Percentiles rank a stretch among this genome's conserved stretches.
Conservation (phyloP, 164 flowering plant genomes). For the Berberis thunbergii region DNA sequence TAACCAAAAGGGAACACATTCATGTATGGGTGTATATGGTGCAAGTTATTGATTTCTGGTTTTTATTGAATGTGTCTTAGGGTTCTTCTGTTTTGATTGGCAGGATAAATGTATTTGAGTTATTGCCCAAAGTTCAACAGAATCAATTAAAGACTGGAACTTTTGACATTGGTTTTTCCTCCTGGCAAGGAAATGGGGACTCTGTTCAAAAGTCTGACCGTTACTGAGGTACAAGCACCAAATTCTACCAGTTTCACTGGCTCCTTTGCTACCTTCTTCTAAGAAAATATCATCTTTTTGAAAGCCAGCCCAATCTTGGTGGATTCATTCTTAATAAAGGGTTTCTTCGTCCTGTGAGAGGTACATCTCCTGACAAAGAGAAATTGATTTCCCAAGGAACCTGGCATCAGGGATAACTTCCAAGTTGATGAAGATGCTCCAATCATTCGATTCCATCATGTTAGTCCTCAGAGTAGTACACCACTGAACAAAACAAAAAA, state of each 20-base stretch:
- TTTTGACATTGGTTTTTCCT: conserved; percentile 15
- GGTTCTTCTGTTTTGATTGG: not conserved
- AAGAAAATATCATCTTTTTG: conserved; percentile 23
- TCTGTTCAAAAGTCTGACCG: conserved; percentile 23
- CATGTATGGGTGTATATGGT: too few relatives aligned
- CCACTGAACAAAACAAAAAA: conserved; percentile 25
- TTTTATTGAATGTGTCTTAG: not conserved
- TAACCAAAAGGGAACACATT: not conserved
- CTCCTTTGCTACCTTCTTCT: conserved; percentile 23
- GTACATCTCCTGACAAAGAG: conserved; percentile 6
- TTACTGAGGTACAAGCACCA: conserved; percentile 17
- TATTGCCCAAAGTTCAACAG: conserved; percentile 72
- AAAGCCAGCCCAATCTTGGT: conserved; percentile 20
- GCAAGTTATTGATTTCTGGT: not conserved
- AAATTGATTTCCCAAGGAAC: conserved; percentile 9
- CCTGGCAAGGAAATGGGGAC: conserved; percentile 24
- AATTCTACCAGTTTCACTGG: conserved; percentile 22
- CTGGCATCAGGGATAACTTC: conserved; percentile 17
- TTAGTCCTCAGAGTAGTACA: conserved; percentile 21
- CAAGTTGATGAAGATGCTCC: conserved; percentile 24
- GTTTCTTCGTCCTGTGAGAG: conserved; percentile 15
- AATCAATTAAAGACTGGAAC: conserved; percentile 51
- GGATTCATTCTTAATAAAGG: conserved; percentile 29
- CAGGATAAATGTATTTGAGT: conserved; percentile 70
- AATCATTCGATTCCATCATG: conserved; percentile 15